These are phyloP conservation scores for Mycena latifolia DNA, from an alignment of 768 basidiomycete genomes.

Conservation along the genomic window DNA sequence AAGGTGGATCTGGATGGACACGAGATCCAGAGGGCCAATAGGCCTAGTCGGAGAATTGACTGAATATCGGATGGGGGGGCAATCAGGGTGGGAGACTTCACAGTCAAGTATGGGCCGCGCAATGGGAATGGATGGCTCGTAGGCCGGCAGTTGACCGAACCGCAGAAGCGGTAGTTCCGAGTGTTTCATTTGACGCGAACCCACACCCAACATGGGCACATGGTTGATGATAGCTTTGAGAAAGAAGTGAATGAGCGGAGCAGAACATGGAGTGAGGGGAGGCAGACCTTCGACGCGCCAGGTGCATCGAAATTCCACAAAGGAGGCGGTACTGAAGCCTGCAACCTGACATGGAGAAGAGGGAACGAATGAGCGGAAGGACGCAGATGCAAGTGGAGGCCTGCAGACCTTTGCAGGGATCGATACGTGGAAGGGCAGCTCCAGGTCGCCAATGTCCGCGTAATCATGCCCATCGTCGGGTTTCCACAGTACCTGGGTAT, in stretches of 20 bases:
- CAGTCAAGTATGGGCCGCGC: slow-evolving; percentile 53
- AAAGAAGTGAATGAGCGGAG: no score
- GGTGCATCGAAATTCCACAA: slow-evolving; percentile 82
- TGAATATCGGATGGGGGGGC: slow-evolving; percentile 70
- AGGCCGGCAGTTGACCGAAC: slow-evolving; percentile 67
- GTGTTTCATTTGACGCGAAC: slow-evolving; percentile 75
- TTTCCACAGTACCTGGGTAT: slow-evolving; percentile 79
- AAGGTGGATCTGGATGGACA: slow-evolving; percentile 74
- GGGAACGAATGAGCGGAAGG: background rate
- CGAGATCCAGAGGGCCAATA: slow-evolving; percentile 79
- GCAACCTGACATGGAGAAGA: background rate
- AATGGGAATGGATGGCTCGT: slow-evolving; percentile 51
- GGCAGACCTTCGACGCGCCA: slow-evolving; percentile 75
- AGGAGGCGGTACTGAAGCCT: slow-evolving; percentile 79
- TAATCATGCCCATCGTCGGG: slow-evolving; percentile 58
- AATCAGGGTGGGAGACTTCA: slow-evolving; percentile 66
- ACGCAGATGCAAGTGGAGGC: background rate
- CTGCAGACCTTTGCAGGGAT: slow-evolving; percentile 62
- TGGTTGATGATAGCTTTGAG: slow-evolving; percentile 78
- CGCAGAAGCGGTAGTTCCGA: slow-evolving; percentile 81
- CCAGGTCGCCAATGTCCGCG: slow-evolving; percentile 72
- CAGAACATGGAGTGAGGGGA: no score
- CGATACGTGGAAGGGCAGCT: slow-evolving; percentile 78
- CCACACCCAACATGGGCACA: slow-evolving; percentile 71
- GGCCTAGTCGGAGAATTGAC: slow-evolving; percentile 67